phyloP scores from a whole-genome alignment of 2,329 filamentous ascomycete species.

The Clonostachys sp. region DNA sequence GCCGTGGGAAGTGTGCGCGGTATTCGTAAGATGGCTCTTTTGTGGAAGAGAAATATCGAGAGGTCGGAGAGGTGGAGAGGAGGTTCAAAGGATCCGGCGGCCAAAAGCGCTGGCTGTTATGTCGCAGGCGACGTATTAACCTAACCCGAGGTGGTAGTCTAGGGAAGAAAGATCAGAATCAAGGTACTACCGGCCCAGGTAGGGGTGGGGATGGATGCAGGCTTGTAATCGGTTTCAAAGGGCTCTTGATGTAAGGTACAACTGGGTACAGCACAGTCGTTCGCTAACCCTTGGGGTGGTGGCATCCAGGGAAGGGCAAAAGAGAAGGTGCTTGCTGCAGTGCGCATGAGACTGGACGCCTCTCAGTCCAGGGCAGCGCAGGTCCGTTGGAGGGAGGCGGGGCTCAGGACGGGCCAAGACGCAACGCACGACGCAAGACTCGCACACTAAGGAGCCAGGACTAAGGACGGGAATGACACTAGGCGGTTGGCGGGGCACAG shows the following conservation, averaged over 20 bases:
- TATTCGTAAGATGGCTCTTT: too few relatives aligned
- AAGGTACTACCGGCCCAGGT: not conserved
- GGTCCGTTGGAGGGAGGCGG: too few relatives aligned
- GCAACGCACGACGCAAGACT: not conserved
- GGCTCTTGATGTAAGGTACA: not conserved
- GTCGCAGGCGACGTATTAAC: not conserved
- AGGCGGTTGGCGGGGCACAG: not conserved
- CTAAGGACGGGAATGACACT: not conserved
- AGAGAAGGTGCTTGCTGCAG: not conserved
- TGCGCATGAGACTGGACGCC: not conserved
- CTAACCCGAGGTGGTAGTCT: not conserved
- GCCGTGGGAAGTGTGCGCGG: too few relatives aligned
- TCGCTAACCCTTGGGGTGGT: not conserved
- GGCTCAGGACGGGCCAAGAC: too few relatives aligned
- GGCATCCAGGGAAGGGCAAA: not conserved
- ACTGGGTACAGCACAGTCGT: not conserved
- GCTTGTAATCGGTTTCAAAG: not conserved
- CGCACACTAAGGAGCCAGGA: not conserved
- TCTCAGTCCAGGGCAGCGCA: not conserved
- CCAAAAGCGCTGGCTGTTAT: too few relatives aligned
- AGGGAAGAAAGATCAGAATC: not conserved
- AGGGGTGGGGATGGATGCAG: not conserved
- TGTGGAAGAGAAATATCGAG: not conserved
- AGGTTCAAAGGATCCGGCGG: not conserved
- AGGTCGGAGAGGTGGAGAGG: not conserved